Evolutionary conservation across 169 alveolate genomes (phyloP), one percentile per base, ranked within the genome.

Genomic region (Toxoplasma gondii): DNA sequence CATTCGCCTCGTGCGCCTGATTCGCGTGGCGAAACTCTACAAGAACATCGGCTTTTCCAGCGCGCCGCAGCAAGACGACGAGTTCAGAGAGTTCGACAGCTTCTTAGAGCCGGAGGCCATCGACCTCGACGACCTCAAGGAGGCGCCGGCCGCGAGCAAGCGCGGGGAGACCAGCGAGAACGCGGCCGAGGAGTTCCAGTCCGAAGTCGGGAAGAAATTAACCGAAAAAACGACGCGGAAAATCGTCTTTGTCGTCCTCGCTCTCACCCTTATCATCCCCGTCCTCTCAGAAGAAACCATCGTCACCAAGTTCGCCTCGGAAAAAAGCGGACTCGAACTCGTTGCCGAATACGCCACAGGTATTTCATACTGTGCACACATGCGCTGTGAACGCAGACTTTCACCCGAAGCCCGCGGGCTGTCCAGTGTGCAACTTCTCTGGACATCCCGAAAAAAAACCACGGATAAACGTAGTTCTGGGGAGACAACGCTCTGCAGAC

Each of bases 211-310:
- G 22, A 96, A 97, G 93, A 91, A 97, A 53, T 95, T 98, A 4
- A 95, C 98, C 0, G 98, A 98, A 83, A 84, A 96, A 39, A 98
- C 98, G 22, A 97, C 98, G 49, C 96, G 97, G 94, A 97, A 98
- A 94, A 98, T 94, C 10, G 67, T 91, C 29, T 70, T 91, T 45
- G 81, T 93, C 27, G 87, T 93, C 86, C 93, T 88, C 39, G 93
- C 82, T 38, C 53, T 93, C 91, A 81, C 92, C 31, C 88, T 88
- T 22, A 86, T 88, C 27, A 41, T 93, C 34, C 94, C 95, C 0
- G 44, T 92, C 49, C 80, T 92, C 58, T 41, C 88, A 22, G 95
- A 82, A 27, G 95, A 83, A 27, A 91, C 64, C 27, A 67, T 58
- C 88, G 43, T 64, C 36, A 43, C 92, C 9, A 38, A 91, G n/a